Conservation (phyloP, 2,329 filamentous ascomycete species). For the Pyricularia pennisetigena region DNA sequence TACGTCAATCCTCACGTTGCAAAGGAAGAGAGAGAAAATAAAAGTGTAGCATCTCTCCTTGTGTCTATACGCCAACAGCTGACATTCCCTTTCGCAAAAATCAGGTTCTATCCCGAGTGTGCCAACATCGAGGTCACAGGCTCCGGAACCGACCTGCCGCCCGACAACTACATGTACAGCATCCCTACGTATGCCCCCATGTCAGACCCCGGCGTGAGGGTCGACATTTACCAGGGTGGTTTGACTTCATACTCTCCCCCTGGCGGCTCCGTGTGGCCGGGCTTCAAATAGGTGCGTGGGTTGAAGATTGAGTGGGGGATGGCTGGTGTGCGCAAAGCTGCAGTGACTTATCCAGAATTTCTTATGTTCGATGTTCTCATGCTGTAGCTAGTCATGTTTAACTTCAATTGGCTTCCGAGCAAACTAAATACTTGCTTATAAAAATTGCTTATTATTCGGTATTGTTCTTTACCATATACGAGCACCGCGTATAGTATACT, state of each 20-base stretch:
- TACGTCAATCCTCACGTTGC: background rate
- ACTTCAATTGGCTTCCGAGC: background rate
- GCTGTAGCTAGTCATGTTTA: background rate
- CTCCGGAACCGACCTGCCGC: constrained; percentile 31
- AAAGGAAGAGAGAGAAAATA: too few species aligned
- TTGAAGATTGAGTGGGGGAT: background rate
- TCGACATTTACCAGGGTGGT: constrained; percentile 7
- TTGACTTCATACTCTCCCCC: constrained; percentile 1
- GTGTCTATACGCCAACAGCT: background rate
- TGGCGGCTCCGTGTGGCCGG: constrained; percentile 1
- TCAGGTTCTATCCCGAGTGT: constrained; percentile 42
- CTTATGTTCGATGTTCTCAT: background rate
- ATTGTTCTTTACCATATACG: background rate
- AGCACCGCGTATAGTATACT: too few species aligned
- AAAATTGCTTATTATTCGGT: background rate
- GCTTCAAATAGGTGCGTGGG: background rate
- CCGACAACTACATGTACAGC: constrained; percentile 27
- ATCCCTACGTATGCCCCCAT: constrained; percentile 35
- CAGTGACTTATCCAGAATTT: background rate
- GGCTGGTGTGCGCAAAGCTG: background rate
- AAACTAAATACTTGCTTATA: background rate
- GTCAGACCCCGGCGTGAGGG: constrained; percentile 36
- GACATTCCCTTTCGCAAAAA: background rate
- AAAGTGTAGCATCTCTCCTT: too few species aligned
- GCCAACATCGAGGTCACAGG: constrained; percentile 42